Evolutionary conservation across 148 eudicot species (phyloP), one percentile per base, ranked within the genome.

Genomic region (Heliamphora exappendiculata): DNA sequence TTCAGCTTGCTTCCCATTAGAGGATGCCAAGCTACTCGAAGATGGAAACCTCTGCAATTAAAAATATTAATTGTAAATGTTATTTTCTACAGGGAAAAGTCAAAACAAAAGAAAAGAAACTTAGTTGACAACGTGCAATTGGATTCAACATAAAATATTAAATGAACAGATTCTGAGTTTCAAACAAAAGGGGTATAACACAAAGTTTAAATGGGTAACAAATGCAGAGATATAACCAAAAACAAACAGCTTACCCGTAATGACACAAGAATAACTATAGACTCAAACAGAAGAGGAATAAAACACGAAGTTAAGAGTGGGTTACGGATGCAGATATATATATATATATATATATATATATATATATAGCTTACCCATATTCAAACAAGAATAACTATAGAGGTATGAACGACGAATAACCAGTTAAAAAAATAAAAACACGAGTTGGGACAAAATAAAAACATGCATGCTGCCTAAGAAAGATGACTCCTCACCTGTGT

Each of bases 1-100:
- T 82, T 93, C 96, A 28, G 85, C 42, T 20, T 91, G 89, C 65
- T 84, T 89, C 68, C 86, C 93, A 81, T 91, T 88, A 37, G 87
- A 84, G 73, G 94, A 89, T 64, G 93, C 91, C 87, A 95, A 82
- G 84, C 97, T 95, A 83, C 92, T 88, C 60, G 93, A 93, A 76
- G 97, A 95, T 67, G 86, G 87, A 77, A 91, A 87, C 85, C 97
- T 96, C 99, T 96, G 90, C 83, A 84, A 78, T 70, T 49, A 81
- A 24, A 72, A 62, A 42, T 39, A 59, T 26, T 44, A 60, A 42
- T 20, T 7, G 8, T 49, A 73, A 20, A 31, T 16, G 29, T 73
- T 44, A 74, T 44, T 20, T 12, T 28, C 44, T 53, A 2, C 39
- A 36, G 19, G 24, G 60, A 24, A 49, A 74, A 41, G 55, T 33